Percentiles rank a stretch among this genome's conserved stretches.
phyloP scores from a whole-genome alignment of 1,284 basidiomycete species.

The Rugosomyces carneus region DNA sequence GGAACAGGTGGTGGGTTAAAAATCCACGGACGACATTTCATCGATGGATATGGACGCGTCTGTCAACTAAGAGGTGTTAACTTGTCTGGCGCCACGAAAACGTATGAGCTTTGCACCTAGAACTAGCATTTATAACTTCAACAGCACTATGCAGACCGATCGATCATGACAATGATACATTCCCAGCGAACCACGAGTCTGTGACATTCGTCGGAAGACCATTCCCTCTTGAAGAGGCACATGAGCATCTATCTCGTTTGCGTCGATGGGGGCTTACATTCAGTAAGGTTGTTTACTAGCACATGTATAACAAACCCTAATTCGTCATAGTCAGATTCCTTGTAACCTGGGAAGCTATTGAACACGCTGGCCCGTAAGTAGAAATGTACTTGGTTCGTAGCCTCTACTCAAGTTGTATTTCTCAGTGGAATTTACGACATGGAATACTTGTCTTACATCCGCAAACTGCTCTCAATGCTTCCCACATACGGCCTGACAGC shows the following conservation, averaged over 20 bases:
- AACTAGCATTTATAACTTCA: neutral
- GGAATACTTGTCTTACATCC: slow-evolving; percentile 81
- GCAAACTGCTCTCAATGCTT: slow-evolving; percentile 67
- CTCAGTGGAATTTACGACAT: slow-evolving; percentile 75
- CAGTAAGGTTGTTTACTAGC: slow-evolving; percentile 40
- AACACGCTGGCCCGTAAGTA: slow-evolving; percentile 84
- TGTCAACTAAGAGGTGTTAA: slow-evolving; percentile 79
- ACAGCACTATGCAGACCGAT: slow-evolving; percentile 40
- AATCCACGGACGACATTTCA: slow-evolving; percentile 65
- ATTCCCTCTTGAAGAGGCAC: slow-evolving; percentile 80
- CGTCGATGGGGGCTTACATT: slow-evolving; percentile 85
- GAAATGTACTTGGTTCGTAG: neutral
- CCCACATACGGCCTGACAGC: slow-evolving; percentile 77
- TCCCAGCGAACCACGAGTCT: slow-evolving; percentile 53
- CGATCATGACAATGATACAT: slow-evolving; percentile 55
- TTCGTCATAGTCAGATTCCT: slow-evolving; percentile 62
- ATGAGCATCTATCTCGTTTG: slow-evolving; percentile 74
- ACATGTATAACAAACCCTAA: neutral
- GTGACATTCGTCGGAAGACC: slow-evolving; percentile 81
- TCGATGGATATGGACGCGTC: slow-evolving; percentile 73
- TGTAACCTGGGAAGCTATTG: slow-evolving; percentile 95
- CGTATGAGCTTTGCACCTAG: slow-evolving; percentile 40
- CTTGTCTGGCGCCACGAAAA: slow-evolving; percentile 75
- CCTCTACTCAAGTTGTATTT: neutral
- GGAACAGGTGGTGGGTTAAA: slow-evolving; percentile 55